Conservation (phyloP, 805 yeast genomes). For the Kodamaea nitidulidarum region DNA sequence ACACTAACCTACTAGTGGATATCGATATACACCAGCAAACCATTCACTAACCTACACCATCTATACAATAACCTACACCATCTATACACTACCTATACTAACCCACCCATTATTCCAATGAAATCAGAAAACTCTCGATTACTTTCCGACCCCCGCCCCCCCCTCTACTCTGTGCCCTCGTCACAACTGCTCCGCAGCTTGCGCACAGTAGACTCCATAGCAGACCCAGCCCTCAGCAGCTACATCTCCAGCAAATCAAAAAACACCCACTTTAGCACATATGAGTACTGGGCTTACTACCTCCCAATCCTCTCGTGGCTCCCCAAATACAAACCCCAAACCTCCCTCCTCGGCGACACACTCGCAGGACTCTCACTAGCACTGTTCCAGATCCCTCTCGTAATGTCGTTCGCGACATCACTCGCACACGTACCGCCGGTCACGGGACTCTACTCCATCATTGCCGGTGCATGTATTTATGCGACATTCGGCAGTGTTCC, state of each 20-base stretch:
- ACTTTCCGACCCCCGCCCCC: slow-evolving; percentile 21
- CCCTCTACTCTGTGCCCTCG: slow-evolving; percentile 26
- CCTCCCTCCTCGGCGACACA: slow-evolving; percentile 23
- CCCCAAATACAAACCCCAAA: slow-evolving; percentile 20
- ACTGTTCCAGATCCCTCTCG: slow-evolving; percentile 33
- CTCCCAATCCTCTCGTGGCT: slow-evolving; percentile 31
- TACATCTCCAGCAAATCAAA: slow-evolving; percentile 11
- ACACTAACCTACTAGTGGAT: too few relatives aligned
- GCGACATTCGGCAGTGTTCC: slow-evolving; percentile 82
- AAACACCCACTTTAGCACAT: slow-evolving; percentile 16
- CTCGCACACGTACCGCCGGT: slow-evolving; percentile 80
- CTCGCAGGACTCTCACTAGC: slow-evolving; percentile 32
- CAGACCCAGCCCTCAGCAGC: slow-evolving; percentile 17
- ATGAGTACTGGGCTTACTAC: slow-evolving; percentile 29
- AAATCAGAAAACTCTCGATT: slow-evolving; percentile 8
- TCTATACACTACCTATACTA: too few relatives aligned
- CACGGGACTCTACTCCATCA: slow-evolving; percentile 72
- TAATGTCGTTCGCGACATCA: slow-evolving; percentile 76
- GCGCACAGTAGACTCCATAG: slow-evolving; percentile 10
- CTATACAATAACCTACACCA: not conserved
- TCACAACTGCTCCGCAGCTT: slow-evolving; percentile 20
- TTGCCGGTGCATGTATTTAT: slow-evolving; percentile 75
- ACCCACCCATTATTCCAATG: too few relatives aligned
- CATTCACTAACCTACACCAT: too few relatives aligned
- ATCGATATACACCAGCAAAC: too few relatives aligned